A percentile compares a stretch with the other conserved stretches of the same genome.
Evolutionary conservation across 495 filamentous ascomycete species (phyloP).

Genomic region (Cercophora scortea): DNA sequence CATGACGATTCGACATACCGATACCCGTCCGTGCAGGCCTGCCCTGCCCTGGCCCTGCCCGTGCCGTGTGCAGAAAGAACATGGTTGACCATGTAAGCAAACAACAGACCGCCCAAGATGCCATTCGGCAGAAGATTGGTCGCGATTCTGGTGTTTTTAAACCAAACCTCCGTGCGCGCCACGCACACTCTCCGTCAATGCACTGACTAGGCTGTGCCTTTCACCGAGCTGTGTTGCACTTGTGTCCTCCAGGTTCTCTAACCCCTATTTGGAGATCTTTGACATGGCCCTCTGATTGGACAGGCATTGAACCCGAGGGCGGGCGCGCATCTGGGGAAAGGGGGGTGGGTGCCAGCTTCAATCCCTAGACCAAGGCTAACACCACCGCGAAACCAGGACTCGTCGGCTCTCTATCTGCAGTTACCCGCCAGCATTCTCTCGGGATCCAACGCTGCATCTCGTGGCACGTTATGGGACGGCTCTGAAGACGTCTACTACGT

Average conservation of each 20-base stretch:
- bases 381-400: slow-evolving; percentile 3
- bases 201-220: not conserved
- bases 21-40: slow-evolving; percentile 8
- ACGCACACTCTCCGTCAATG: not conserved
- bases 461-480: too few relatives aligned
- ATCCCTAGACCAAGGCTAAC: slow-evolving; percentile 1
- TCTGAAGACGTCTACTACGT: too few relatives aligned
- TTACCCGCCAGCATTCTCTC: slow-evolving; percentile 8
- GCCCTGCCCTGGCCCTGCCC: not conserved
- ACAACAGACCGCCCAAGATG: not conserved
- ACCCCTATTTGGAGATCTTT: not conserved
- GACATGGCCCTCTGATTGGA: not conserved
- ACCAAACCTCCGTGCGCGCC: not conserved
- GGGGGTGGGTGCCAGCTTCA: not conserved
- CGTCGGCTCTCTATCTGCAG: slow-evolving; percentile 3
- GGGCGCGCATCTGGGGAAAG: too few relatives aligned
- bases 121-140: not conserved
- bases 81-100: slow-evolving; percentile 10
- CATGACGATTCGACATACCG: slow-evolving; percentile 7
- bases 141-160: not conserved
- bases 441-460: not conserved
- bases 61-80: slow-evolving; percentile 2
- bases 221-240: not conserved
- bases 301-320: not conserved
- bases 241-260: not conserved